Evolutionary conservation across 139 green algal genomes (phyloP), one percentile per base, ranked within the genome.

Genomic region (Nannochloris sp.): DNA sequence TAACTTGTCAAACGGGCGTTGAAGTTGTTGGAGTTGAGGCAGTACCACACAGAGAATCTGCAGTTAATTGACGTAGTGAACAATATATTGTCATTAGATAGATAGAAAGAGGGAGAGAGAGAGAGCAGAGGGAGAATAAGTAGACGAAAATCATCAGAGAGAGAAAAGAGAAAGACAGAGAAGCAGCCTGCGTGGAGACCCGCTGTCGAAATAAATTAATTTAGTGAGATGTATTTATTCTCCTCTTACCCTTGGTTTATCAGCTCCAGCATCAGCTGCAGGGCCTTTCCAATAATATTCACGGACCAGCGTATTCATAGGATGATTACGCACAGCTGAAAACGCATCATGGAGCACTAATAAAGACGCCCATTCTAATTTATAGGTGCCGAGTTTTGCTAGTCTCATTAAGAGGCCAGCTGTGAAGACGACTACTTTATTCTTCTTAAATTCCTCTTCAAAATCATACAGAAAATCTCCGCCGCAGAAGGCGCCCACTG

Each of bases 401-500:
- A 71, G 69, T 19, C 69, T 65, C 61, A 76, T 65, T 48, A 76
- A 60, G 48, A 76, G 53, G 1, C 69, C 69, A 8, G 69, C 69
- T 8, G 69, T 76, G 38, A 76, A 71, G 2, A 76, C 69, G 14
- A 76, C 48, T 14, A 76, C 61, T 25, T 53, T 42, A 63, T 53
- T 68, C 34, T 44, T 15, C 14, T 32, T 13, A 32, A 63, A 63
- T 25, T 63, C 62, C 38, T 71, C 31, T 6, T 33, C 25, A 45
- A 76, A 76, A 24, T 36, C 27, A 45, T 76, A 76, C 7, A 76
- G 32, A 29, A 76, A 76, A 38, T 76, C 69, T 13, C 69, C 69
- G 14, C 69, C 69, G 33, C 62, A 72, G 53, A 70, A 76, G 6
- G 47, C 54, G 54, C 63, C 57, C 3, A 48, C 38, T 19, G 42